Conservation (phyloP, 768 basidiomycete genomes). For the Tephrocybe sp. region DNA sequence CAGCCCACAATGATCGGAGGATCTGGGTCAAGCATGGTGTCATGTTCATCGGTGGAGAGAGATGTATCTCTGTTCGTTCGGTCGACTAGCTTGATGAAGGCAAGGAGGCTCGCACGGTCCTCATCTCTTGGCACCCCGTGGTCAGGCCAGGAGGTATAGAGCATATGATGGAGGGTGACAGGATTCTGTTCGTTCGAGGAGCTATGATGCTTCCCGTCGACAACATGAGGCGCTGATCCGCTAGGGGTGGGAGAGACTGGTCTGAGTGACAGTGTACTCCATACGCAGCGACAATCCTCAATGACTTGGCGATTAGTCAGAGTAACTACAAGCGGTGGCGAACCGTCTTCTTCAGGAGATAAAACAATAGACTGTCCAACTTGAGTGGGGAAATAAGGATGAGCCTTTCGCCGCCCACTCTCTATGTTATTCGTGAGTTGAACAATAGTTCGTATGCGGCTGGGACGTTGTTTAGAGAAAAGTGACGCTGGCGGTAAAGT, state of each 20-base stretch:
- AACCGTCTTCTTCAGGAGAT: slow-evolving; percentile 38
- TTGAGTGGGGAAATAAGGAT: slow-evolving; percentile 67
- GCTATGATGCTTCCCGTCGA: slow-evolving; percentile 12
- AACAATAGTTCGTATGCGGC: slow-evolving; percentile 69
- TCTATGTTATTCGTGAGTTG: slow-evolving; percentile 80
- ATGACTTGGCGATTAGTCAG: slow-evolving; percentile 45
- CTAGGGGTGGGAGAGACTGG: slow-evolving; percentile 26
- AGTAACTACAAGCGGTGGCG: slow-evolving; percentile 54
- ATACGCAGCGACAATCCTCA: slow-evolving; percentile 56
- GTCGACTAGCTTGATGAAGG: slow-evolving; percentile 66
- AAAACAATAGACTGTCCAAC: slow-evolving; percentile 53
- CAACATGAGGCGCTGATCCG: background rate
- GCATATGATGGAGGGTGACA: slow-evolving; percentile 63
- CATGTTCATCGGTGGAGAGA: slow-evolving; percentile 23
- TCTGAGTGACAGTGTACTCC: slow-evolving; percentile 57
- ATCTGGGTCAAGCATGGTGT: slow-evolving; percentile 43
- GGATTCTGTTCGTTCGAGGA: slow-evolving; percentile 26
- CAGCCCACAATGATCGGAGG: slow-evolving; percentile 84
- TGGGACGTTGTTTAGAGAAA: slow-evolving; percentile 17
- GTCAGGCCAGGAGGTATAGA: slow-evolving; percentile 82
- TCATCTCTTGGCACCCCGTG: slow-evolving; percentile 70
- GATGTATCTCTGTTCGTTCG: slow-evolving; percentile 49
- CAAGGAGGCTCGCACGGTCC: slow-evolving; percentile 57
- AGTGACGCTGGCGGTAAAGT: slow-evolving; percentile 29
- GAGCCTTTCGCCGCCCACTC: slow-evolving; percentile 66